Evolutionary conservation across 106 monocot species (phyloP).

Genomic region (Dendrobium chrysotoxum): DNA sequence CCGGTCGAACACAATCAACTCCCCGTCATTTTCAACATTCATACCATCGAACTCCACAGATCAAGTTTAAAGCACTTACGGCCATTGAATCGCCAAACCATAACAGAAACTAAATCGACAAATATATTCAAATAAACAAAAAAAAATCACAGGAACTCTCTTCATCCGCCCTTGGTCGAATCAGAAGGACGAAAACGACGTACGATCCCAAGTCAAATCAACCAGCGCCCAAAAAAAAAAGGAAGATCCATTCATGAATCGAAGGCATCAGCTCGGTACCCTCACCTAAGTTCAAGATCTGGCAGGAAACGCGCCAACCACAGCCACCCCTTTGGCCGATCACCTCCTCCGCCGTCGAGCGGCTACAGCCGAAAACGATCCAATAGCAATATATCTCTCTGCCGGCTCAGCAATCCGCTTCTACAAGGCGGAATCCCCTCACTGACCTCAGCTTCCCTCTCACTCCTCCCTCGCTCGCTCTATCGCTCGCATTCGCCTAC

Average conservation of each 20-base stretch:
- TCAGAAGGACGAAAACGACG: not conserved
- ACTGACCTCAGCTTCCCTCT: not conserved
- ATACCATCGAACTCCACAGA: not conserved
- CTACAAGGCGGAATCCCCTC: not conserved
- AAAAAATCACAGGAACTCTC: not conserved
- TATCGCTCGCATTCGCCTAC: not conserved
- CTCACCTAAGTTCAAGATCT: conserved; percentile 10
- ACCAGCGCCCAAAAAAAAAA: not conserved
- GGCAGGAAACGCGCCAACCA: not conserved
- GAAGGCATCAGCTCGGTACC: not conserved
- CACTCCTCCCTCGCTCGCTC: not conserved
- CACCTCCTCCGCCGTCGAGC: not conserved
- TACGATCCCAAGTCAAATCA: not conserved
- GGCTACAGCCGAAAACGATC: not conserved
- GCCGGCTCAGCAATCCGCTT: not conserved
- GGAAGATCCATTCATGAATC: not conserved
- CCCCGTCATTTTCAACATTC: not conserved
- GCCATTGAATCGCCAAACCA: not conserved
- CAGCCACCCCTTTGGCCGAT: not conserved
- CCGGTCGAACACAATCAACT: not conserved
- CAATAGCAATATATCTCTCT: not conserved
- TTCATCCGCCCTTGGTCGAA: not conserved
- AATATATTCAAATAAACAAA: not conserved
- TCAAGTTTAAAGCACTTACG: not conserved
- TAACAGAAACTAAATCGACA: not conserved